These are phyloP conservation scores for Pseudogymnoascus sp. DNA, from an alignment of 2,329 filamentous ascomycete species.

Conservation along the genomic window DNA sequence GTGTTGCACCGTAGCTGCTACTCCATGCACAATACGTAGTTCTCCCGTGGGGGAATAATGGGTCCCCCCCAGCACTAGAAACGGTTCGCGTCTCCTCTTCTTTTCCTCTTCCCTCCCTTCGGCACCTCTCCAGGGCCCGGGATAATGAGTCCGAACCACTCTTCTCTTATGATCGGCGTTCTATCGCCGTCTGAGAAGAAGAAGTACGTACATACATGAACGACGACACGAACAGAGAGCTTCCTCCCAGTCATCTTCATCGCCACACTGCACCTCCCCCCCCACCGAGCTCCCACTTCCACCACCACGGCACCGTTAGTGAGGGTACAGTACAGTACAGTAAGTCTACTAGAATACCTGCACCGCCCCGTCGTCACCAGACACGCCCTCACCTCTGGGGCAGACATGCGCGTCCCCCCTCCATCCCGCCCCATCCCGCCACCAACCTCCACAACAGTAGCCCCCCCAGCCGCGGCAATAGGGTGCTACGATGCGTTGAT, in stretches of 20 bases:
- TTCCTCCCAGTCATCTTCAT: neutral
- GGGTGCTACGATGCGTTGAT: neutral
- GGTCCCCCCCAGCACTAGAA: neutral
- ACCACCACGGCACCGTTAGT: neutral
- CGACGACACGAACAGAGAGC: too few species aligned
- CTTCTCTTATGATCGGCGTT: neutral
- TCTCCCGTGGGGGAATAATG: neutral
- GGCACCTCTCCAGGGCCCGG: neutral
- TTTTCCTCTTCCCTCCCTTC: neutral
- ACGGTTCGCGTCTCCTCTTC: neutral
- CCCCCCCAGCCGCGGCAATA: neutral
- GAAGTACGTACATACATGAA: too few species aligned
- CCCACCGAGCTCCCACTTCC: neutral
- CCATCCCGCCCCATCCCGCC: neutral
- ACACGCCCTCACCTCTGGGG: neutral
- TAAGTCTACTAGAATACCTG: neutral
- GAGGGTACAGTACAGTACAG: too few species aligned
- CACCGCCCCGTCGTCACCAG: constrained; percentile 2
- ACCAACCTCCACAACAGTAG: neutral
- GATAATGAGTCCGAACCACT: neutral
- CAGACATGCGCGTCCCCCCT: neutral
- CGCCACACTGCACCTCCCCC: neutral
- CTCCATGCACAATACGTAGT: neutral
- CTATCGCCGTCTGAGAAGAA: neutral
- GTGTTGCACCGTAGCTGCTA: neutral